Evolutionary conservation across 2,329 filamentous ascomycete species (phyloP).

Genomic region (Fusarium anguioides): DNA sequence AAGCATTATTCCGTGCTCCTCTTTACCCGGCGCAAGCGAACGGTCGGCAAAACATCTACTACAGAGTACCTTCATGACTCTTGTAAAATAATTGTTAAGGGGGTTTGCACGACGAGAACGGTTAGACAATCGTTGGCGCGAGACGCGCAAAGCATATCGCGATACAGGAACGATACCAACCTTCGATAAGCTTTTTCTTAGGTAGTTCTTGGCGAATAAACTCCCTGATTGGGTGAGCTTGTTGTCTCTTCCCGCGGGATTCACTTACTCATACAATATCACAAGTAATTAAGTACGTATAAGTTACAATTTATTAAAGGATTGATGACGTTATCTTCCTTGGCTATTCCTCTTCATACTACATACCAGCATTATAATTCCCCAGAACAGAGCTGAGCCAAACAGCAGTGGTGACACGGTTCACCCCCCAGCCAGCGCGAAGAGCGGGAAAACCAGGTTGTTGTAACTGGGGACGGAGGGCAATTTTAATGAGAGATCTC

Average conservation of each 20-base stretch:
- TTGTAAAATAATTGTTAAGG: neutral
- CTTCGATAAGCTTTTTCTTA: constrained; percentile 22
- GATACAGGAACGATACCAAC: constrained; percentile 1
- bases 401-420: constrained; percentile 10
- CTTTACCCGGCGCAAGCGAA: constrained; percentile 11
- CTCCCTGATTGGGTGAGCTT: neutral
- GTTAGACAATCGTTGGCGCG: neutral
- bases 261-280: neutral
- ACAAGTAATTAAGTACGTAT: neutral
- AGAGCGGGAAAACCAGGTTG: constrained; percentile 7
- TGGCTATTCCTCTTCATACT: neutral
- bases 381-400: neutral
- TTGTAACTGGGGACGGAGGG: neutral
- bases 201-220: constrained; percentile 1
- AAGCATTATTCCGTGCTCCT: constrained; percentile 1
- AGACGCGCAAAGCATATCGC: constrained; percentile 1
- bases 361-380: constrained; percentile 22
- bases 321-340: constrained; percentile 19
- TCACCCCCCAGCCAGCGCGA: neutral
- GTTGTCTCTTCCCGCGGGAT: constrained; percentile 1
- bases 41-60: neutral
- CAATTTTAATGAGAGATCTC: constrained; percentile 21
- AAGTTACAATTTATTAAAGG: neutral
- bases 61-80: neutral
- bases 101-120: constrained; percentile 4